Percentiles rank a stretch among this genome's conserved stretches.
Evolutionary conservation across 768 basidiomycete genomes (phyloP).

Genomic region (Serpula lacrymans): DNA sequence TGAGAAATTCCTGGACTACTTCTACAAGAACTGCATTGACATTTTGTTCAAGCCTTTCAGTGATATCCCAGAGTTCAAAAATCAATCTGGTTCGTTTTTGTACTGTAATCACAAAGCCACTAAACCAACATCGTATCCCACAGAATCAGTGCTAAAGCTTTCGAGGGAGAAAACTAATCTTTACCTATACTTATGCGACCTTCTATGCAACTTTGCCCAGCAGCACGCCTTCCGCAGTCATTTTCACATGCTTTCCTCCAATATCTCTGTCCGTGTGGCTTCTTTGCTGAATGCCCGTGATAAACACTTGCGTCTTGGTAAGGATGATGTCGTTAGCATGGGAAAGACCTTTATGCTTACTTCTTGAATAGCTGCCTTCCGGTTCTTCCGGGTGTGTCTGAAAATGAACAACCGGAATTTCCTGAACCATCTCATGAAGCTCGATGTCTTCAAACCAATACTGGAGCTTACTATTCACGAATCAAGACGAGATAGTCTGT

Average conservation of each 20-base stretch:
- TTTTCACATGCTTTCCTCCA: constrained; percentile 82
- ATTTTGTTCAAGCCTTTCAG: constrained; percentile 77
- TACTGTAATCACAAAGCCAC: neutral
- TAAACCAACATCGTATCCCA: constrained; percentile 6
- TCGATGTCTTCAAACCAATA: constrained; percentile 80
- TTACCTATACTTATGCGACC: constrained; percentile 85
- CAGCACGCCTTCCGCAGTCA: constrained; percentile 93
- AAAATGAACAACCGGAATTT: constrained; percentile 79
- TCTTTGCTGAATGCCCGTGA: constrained; percentile 78
- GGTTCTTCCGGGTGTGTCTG: constrained; percentile 85
- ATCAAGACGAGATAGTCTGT: constrained; percentile 82
- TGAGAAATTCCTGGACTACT: constrained; percentile 90
- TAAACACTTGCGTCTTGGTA: constrained; percentile 91
- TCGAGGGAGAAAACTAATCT: constrained; percentile 79
- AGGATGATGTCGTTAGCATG: constrained; percentile 23
- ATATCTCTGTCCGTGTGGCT: constrained; percentile 70
- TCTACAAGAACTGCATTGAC: constrained; percentile 82
- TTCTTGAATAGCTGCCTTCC: constrained; percentile 69
- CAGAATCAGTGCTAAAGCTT: constrained; percentile 53
- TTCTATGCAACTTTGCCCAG: constrained; percentile 81
- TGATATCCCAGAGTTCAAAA: constrained; percentile 68
- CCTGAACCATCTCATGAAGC: constrained; percentile 72
- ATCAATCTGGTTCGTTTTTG: constrained; percentile 36
- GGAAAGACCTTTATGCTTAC: constrained; percentile 5
- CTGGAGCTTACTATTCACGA: constrained; percentile 82